phyloP scores from a whole-genome alignment of 345 rosid genomes.

The Eucalyptus urophylla region DNA sequence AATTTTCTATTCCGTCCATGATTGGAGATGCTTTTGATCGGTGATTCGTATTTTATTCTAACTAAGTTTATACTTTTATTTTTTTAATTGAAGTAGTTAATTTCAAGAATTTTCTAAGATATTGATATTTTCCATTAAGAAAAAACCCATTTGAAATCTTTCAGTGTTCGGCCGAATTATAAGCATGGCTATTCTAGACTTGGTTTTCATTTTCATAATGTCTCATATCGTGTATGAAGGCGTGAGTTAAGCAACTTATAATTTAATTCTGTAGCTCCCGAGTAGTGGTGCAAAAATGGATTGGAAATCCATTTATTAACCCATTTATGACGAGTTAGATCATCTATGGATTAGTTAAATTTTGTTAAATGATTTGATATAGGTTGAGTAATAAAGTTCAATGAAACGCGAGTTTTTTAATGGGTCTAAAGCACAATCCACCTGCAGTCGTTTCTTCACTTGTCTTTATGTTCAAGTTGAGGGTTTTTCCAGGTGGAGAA shows the following conservation, averaged over 20 bases:
- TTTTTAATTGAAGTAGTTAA: background rate
- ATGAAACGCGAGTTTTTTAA: background rate
- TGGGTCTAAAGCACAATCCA: background rate
- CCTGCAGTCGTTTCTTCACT: background rate
- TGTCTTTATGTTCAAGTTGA: background rate
- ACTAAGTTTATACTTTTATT: background rate
- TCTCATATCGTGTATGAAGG: accelerated
- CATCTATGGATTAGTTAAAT: too few relatives aligned
- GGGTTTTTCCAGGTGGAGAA: background rate
- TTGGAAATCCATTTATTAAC: background rate
- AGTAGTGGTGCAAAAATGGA: too few relatives aligned
- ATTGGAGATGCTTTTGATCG: background rate
- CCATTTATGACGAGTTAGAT: background rate
- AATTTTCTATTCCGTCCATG: background rate
- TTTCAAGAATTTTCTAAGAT: background rate
- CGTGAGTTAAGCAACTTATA: background rate
- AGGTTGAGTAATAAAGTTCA: background rate
- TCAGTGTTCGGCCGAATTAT: accelerated
- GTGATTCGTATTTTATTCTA: background rate
- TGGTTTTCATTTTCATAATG: background rate
- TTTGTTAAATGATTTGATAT: too few relatives aligned
- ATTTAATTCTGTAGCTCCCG: background rate
- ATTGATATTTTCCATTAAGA: background rate
- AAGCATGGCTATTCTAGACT: accelerated
- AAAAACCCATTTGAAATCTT: background rate